Conservation (phyloP, 2,329 filamentous ascomycete species). For the Fusarium sp. region DNA sequence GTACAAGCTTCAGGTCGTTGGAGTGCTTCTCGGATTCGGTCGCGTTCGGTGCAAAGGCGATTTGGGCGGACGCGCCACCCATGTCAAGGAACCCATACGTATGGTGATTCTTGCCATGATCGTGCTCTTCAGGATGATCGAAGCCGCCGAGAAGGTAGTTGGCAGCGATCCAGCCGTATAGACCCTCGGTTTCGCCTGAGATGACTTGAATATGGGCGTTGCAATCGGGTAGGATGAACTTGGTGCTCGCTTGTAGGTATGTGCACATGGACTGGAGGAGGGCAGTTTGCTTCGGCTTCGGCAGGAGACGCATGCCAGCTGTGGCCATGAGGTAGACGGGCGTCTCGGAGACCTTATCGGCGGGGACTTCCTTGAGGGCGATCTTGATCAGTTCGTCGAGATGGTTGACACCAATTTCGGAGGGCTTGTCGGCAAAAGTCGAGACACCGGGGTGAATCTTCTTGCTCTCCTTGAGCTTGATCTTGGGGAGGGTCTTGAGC, state of each 20-base stretch:
- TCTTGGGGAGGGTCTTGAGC: constrained; percentile 77
- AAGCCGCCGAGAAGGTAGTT: constrained; percentile 96
- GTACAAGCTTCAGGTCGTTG: constrained; percentile 86
- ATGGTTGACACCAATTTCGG: constrained; percentile 84
- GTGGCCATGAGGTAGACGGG: constrained; percentile 96
- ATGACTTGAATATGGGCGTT: constrained; percentile 92
- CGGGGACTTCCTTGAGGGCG: constrained; percentile 82
- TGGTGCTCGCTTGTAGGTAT: constrained; percentile 81
- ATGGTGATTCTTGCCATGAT: constrained; percentile 88
- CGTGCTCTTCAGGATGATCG: constrained; percentile 78
- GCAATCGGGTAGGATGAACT: constrained; percentile 92
- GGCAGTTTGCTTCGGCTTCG: constrained; percentile 76
- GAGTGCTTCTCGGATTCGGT: constrained; percentile 93
- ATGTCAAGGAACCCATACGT: constrained; percentile 99
- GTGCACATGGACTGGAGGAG: constrained; percentile 84
- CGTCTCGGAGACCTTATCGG: constrained; percentile 81
- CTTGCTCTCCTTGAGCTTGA: constrained; percentile 89
- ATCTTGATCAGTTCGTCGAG: constrained; percentile 84
- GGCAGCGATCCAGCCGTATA: constrained; percentile 97
- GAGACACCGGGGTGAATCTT: constrained; percentile 96
- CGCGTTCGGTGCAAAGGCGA: constrained; percentile 93
- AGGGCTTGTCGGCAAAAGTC: constrained; percentile 83
- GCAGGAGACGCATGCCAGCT: constrained; percentile 91
- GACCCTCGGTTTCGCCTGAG: constrained; percentile 91
- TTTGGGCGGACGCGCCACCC: constrained; percentile 97